Evolutionary conservation across 768 basidiomycete species (phyloP), one percentile per base, ranked within the genome.

Genomic region (Rhizopogon vesiculosus): DNA sequence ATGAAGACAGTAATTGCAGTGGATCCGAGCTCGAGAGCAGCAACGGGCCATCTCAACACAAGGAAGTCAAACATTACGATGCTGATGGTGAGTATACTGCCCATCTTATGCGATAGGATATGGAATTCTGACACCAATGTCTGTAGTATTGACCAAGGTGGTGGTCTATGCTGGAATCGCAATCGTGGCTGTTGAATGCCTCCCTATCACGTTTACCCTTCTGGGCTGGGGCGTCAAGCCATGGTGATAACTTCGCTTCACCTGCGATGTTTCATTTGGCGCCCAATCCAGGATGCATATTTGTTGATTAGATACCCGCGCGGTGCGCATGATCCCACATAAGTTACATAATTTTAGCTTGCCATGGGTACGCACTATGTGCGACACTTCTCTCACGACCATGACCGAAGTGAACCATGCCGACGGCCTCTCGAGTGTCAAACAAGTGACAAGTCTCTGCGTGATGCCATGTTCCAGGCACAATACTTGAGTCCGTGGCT

Each of bases 91-190:
- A 59, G 83, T 74, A n/a, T 39, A 42, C 53, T 33, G 33, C 58
- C 53, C 28, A 43, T 48, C 35, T 15, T 35, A n/a, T 41, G 31
- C 25, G 10, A 38, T 60, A 44, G 58, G 38, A 39, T 42, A 33
- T 12, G 19, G n/a, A n/a, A 29, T 31, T 46, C n/a, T 19, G 7
- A 22, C 6, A 42, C 54, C 65, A 31, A 57, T 33, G 31, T 25
- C 8, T 50, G 25, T 57, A 93, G 92, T 94, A 7, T 70, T 94
- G 58, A 94, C 93, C 28, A 95, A 94, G 74, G 85, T 94, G 12
- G 83, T 92, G 43, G 93, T 95, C 5, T 96, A 98, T 66, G 78
- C 81, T 50, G 94, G 95, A 0, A 96, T 98, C 57, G 92, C 82
- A 0, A 69, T 88, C 12, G 65, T 94, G 10, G 81, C 86, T 2